Conservation (phyloP, 768 basidiomycete species). For the Hericium rajendrae region DNA sequence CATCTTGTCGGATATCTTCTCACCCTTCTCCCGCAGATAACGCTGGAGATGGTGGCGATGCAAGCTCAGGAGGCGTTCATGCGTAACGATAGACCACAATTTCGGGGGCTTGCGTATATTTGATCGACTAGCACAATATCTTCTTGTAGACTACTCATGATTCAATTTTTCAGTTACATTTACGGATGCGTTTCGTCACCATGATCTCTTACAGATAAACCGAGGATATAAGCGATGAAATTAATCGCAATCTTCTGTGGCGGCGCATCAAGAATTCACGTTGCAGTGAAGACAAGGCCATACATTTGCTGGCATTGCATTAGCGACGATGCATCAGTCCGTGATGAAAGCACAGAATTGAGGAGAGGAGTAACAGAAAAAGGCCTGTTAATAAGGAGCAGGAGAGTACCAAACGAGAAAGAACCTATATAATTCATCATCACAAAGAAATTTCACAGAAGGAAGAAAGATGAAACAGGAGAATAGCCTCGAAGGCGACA, state of each 20-base stretch:
- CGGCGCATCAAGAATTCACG: no score
- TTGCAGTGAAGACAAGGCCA: background rate
- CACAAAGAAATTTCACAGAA: constrained; percentile 14
- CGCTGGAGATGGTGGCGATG: constrained; percentile 7
- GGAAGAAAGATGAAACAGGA: constrained; percentile 1
- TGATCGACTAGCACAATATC: no score
- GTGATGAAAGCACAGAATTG: background rate
- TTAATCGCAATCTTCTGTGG: background rate
- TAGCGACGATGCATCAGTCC: background rate
- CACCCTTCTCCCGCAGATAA: background rate
- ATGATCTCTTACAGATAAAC: no score
- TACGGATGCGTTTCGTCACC: no score
- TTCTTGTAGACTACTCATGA: no score
- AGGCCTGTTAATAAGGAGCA: background rate
- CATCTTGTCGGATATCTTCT: background rate
- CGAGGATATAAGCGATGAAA: no score
- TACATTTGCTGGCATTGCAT: background rate
- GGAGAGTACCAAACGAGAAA: background rate
- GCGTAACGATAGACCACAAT: background rate
- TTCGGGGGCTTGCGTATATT: no score
- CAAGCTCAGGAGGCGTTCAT: constrained; percentile 3
- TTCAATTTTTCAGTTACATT: no score
- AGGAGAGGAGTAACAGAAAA: background rate
- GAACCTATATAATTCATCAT: constrained; percentile 6
- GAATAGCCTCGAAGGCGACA: background rate